A percentile compares a stretch with the other conserved stretches of the same genome.
Evolutionary conservation across 2,329 filamentous ascomycete species (phyloP).

Genomic region (Stachybotrys elegans): DNA sequence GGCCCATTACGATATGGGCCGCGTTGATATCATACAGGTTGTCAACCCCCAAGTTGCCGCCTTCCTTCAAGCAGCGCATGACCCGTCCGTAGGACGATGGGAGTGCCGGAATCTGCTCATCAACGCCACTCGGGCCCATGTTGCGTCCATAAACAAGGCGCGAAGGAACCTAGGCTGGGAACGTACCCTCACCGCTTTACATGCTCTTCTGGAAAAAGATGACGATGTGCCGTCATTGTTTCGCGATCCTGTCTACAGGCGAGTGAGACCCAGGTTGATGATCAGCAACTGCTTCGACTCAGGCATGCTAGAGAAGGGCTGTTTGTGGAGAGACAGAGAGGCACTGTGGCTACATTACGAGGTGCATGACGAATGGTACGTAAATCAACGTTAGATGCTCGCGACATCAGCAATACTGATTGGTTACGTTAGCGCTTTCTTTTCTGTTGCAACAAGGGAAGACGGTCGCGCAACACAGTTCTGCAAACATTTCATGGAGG

Average conservation of each 20-base stretch:
- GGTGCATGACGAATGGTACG: background rate
- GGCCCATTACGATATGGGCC: background rate
- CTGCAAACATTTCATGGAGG: background rate
- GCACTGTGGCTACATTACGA: background rate
- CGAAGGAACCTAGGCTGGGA: background rate
- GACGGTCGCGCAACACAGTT: background rate
- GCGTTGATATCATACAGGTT: background rate
- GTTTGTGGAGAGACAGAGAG: background rate
- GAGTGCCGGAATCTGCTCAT: background rate
- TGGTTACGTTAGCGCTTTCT: background rate
- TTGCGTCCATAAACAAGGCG: background rate
- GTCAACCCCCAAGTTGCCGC: background rate
- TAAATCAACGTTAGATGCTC: background rate
- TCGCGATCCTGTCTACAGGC: background rate
- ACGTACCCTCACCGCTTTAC: background rate
- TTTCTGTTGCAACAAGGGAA: background rate
- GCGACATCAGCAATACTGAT: background rate
- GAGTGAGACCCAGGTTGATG: background rate
- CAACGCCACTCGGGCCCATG: background rate
- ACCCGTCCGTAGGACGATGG: background rate
- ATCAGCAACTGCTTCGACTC: slow-evolving; percentile 1
- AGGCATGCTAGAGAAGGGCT: background rate
- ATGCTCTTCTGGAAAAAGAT: background rate
- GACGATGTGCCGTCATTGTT: background rate
- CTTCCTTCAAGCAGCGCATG: background rate